Base-by-base conservation (phyloP, 805 yeast species). In the Blastobotrys attinorum region DNA sequence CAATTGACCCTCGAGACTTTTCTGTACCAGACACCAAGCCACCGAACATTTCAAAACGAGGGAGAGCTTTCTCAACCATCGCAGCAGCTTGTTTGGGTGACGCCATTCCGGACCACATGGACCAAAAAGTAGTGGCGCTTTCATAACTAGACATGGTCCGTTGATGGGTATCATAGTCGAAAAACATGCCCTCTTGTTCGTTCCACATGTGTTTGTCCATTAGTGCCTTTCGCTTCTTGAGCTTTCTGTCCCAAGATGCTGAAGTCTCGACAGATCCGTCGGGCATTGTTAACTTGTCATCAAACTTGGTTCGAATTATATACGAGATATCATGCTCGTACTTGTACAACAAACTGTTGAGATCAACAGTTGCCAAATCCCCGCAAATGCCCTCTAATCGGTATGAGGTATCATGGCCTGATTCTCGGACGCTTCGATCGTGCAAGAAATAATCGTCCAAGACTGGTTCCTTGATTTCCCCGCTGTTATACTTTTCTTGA, bases 331-430 rank as follows among this genome's bases (percentile, higher is more conserved):
- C 97, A 3, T 65, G 63, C 61, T 92, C 98, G 63, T 90, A 92
- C 66, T 86, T 90, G 72, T 85, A 89, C 17, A 90, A 69, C 53
- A 92, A 66, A 3, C 92, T 72, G 63, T 89, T 88, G 57, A 90
- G 70, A 60, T 90, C 98, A 39, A 90, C 81, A 0, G 97, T 90
- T 1, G 95, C 96, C 52, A 90, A 66, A 59, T 83, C 70, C 0
- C 96, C 96, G 63, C 96, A 87, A 35, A 77, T 75, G 31, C 95
- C 95, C 63, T 89, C 96, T 42, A 92, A 69, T 55, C 98, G 71
- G 57, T 89, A 87, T 1, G 90, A 72, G 0, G 97, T 92, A 60
- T 90, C 98, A 60, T 92, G 97, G 1, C 98, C 98, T 25, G 92
- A 81, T 64, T 90, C 98, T 59, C 98, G 76, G 8, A 90, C 95